Conservation (phyloP, 192 early-diverging fungal species). For the Geosiphon pyriformis region DNA sequence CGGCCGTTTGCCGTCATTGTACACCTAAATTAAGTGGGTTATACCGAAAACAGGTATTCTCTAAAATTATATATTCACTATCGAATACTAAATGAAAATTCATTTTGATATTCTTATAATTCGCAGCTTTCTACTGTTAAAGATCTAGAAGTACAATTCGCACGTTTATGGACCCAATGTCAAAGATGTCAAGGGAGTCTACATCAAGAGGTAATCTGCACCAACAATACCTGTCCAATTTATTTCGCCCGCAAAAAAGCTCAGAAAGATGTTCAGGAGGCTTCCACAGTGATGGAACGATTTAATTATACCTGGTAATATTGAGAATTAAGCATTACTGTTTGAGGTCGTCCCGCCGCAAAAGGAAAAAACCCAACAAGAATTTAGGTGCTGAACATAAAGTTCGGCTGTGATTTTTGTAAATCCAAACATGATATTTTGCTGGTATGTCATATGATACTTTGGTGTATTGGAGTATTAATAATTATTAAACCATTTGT, state of each 20-base stretch:
- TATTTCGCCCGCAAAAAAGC: constrained; percentile 86
- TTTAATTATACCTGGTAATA: constrained; percentile 67
- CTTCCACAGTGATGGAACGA: constrained; percentile 62
- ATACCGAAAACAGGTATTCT: constrained; percentile 60
- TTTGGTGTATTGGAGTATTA: too few species aligned
- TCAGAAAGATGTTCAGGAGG: constrained; percentile 86
- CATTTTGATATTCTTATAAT: not conserved
- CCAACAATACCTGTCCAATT: constrained; percentile 93
- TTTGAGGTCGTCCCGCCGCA: too few species aligned
- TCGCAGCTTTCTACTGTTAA: constrained; percentile 52
- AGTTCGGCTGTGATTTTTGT: too few species aligned
- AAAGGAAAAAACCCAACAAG: too few species aligned
- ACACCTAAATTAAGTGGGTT: constrained; percentile 62
- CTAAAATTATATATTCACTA: not conserved
- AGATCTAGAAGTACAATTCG: constrained; percentile 68
- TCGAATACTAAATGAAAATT: not conserved
- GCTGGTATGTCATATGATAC: too few species aligned
- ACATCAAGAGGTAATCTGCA: constrained; percentile 94
- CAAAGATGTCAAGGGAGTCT: constrained; percentile 93
- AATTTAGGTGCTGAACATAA: too few species aligned
- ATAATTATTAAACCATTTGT: too few species aligned
- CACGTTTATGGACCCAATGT: constrained; percentile 95
- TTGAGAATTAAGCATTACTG: too few species aligned
- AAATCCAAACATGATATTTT: too few species aligned
- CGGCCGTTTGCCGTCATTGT: constrained; percentile 81